Conservation (phyloP, 345 rosid genomes). For the Heritiera littoralis region DNA sequence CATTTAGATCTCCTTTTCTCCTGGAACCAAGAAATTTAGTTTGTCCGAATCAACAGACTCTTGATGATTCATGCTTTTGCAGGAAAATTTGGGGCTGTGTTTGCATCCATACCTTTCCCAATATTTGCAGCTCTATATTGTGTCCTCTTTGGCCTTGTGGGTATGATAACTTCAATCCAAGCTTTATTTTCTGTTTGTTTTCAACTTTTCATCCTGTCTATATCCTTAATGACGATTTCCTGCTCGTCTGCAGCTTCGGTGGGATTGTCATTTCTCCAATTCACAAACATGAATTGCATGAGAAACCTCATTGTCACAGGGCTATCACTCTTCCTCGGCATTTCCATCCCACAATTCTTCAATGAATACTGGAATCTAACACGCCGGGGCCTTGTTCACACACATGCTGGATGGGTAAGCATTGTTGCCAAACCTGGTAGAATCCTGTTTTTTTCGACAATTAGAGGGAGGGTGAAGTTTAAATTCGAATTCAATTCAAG, state of each 20-base stretch:
- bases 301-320: slow-evolving; percentile 71
- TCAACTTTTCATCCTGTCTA: background rate
- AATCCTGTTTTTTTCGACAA: too few relatives aligned
- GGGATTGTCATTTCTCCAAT: slow-evolving; percentile 92
- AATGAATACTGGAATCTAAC: slow-evolving; percentile 61
- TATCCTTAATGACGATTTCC: background rate
- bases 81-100: slow-evolving; percentile 98
- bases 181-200: background rate
- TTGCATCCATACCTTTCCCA: slow-evolving; percentile 94
- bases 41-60: background rate
- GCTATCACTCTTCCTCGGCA: too few relatives aligned
- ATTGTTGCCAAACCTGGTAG: too few relatives aligned
- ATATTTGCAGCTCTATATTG: slow-evolving; percentile 89
- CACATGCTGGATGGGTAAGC: slow-evolving; percentile 81
- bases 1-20: background rate
- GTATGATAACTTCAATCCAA: slow-evolving; percentile 34
- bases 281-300: slow-evolving; percentile 94
- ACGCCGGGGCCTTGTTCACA: slow-evolving; percentile 79
- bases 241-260: slow-evolving; percentile 62
- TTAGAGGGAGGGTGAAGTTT: too few relatives aligned
- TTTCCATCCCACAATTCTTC: slow-evolving; percentile 49
- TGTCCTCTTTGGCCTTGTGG: slow-evolving; percentile 84
- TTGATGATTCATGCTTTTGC: slow-evolving; percentile 9
- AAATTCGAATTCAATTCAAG: too few relatives aligned
- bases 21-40: background rate